Conservation (phyloP, 371 early-diverging fungal species). For the Mortierella sp. region DNA sequence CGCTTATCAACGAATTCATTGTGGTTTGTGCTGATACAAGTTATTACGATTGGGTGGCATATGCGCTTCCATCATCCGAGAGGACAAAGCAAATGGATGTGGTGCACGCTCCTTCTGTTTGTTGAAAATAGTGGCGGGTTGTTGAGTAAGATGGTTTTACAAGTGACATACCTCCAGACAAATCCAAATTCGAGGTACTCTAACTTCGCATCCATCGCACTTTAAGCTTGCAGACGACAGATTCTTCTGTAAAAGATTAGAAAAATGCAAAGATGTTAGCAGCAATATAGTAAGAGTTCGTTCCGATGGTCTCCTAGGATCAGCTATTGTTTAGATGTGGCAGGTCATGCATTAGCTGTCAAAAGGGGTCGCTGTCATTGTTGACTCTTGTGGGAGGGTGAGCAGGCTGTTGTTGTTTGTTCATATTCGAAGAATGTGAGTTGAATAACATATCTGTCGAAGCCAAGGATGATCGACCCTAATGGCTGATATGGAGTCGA, state of each 20-base stretch:
- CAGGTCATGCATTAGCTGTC: background rate
- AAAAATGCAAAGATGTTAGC: background rate
- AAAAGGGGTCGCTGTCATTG: background rate
- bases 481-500: no score
- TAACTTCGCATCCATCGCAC: constrained; percentile 50
- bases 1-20: background rate
- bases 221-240: constrained; percentile 44
- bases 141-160: no score
- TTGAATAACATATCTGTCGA: background rate
- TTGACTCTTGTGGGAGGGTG: background rate
- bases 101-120: background rate
- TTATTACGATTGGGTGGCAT: no score
- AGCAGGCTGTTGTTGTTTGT: background rate
- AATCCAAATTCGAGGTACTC: constrained; percentile 48
- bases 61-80: no score
- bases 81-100: background rate
- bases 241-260: constrained; percentile 32
- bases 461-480: background rate
- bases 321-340: background rate
- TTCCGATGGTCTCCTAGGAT: background rate
- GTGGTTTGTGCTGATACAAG: background rate
- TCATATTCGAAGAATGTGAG: background rate
- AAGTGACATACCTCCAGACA: constrained; percentile 51
- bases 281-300: background rate
- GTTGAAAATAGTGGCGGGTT: background rate